These are phyloP conservation scores for Cladophialophora yegresii DNA, from an alignment of 2,329 filamentous ascomycete species.

Conservation along the genomic window DNA sequence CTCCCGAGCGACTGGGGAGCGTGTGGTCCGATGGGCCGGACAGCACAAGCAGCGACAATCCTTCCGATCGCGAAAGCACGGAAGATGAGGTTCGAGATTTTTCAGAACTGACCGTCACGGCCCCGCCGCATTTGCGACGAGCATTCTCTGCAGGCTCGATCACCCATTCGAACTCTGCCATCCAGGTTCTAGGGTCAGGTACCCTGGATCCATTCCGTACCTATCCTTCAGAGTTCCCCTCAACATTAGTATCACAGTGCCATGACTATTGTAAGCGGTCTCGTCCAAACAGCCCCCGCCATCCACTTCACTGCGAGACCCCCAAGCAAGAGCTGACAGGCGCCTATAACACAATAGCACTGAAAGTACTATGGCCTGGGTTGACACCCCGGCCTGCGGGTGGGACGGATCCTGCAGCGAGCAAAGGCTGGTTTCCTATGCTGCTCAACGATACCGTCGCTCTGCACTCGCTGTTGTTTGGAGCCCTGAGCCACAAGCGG, in stretches of 20 bases:
- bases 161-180: neutral
- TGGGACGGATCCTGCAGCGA: neutral
- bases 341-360: constrained; percentile 1
- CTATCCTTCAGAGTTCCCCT: constrained; percentile 10
- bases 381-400: constrained; percentile 7
- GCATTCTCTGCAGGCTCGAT: neutral
- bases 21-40: neutral
- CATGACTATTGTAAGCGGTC: constrained; percentile 16
- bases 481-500: constrained; percentile 16
- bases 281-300: neutral
- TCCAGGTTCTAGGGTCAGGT: constrained; percentile 9
- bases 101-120: neutral
- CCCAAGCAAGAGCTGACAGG: constrained; percentile 6
- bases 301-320: neutral
- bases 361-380: constrained; percentile 16
- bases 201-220: constrained; percentile 13
- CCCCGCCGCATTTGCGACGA: neutral
- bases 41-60: neutral
- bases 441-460: constrained; percentile 12
- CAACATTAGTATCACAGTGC: constrained; percentile 9
- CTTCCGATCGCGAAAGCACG: neutral
- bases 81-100: constrained; percentile 1
- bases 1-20: neutral
- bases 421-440: constrained; percentile 15
- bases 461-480: constrained; percentile 16